Evolutionary conservation across 495 filamentous ascomycete genomes (phyloP).

Genomic region (Penicillium tannophilum): DNA sequence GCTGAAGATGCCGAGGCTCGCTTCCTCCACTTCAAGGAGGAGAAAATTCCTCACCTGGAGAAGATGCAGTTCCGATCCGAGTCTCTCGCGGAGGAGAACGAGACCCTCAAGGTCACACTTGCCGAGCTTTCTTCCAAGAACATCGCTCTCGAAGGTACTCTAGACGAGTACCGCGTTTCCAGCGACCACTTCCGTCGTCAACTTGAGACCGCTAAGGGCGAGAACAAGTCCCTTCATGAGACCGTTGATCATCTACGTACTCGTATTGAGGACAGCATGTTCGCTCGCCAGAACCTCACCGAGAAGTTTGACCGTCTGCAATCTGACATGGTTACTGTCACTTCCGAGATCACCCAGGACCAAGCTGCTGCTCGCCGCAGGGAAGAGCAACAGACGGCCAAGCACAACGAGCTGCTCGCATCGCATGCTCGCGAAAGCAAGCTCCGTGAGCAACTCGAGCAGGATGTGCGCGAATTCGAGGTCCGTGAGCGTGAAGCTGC

Average conservation of each 20-base stretch:
- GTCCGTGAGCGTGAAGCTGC: slow-evolving; percentile 70
- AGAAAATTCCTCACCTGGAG: slow-evolving; percentile 53
- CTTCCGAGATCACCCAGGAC: slow-evolving; percentile 74
- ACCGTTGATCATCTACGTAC: slow-evolving; percentile 67
- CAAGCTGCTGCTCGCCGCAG: slow-evolving; percentile 72
- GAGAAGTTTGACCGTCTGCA: slow-evolving; percentile 80
- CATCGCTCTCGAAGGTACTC: slow-evolving; percentile 55
- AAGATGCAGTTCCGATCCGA: slow-evolving; percentile 59
- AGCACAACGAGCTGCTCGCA: slow-evolving; percentile 77
- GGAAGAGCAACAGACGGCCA: slow-evolving; percentile 71
- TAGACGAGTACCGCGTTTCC: slow-evolving; percentile 64
- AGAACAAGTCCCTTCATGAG: slow-evolving; percentile 62
- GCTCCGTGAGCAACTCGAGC: slow-evolving; percentile 76
- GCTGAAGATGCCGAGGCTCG: slow-evolving; percentile 65
- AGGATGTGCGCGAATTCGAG: slow-evolving; percentile 75
- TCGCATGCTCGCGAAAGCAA: slow-evolving; percentile 74
- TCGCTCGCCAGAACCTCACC: slow-evolving; percentile 74
- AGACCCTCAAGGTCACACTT: slow-evolving; percentile 64
- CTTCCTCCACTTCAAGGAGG: slow-evolving; percentile 54
- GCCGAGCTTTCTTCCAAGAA: slow-evolving; percentile 63
- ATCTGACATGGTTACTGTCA: slow-evolving; percentile 78
- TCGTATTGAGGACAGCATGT: slow-evolving; percentile 83
- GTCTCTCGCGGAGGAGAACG: slow-evolving; percentile 63
- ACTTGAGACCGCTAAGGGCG: slow-evolving; percentile 53
- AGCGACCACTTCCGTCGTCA: slow-evolving; percentile 56